phyloP scores from a whole-genome alignment of 768 basidiomycete genomes.

The Vararia minispora region DNA sequence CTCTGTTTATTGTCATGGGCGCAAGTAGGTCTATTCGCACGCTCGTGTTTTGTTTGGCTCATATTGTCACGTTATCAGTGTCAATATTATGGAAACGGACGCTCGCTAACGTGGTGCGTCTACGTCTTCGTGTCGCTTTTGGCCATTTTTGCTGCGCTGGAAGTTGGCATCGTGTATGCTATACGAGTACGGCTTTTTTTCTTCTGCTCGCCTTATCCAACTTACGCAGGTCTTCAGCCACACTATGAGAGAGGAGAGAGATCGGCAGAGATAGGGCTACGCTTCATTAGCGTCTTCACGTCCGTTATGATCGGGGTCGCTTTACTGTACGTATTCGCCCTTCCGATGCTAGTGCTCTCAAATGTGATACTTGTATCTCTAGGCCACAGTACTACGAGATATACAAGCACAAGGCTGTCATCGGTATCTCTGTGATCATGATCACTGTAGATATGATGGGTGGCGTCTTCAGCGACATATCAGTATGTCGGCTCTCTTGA shows the following conservation, averaged over 20 bases:
- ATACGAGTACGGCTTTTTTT: constrained; percentile 30
- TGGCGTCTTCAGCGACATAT: constrained; percentile 57
- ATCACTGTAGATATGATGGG: constrained; percentile 62
- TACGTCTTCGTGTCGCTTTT: constrained; percentile 28
- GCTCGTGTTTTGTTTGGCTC: no score
- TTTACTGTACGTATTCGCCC: constrained; percentile 25
- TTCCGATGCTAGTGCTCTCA: background rate
- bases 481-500: no score
- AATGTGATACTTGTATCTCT: constrained; percentile 10
- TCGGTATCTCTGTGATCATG: constrained; percentile 62
- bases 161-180: constrained; percentile 49
- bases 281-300: constrained; percentile 51
- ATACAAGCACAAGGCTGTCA: constrained; percentile 45
- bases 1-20: constrained; percentile 53
- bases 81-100: constrained; percentile 46
- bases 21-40: constrained; percentile 32
- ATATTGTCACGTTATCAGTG: constrained; percentile 48
- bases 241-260: constrained; percentile 24
- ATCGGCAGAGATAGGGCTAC: constrained; percentile 21
- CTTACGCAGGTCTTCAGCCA: constrained; percentile 20
- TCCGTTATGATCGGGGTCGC: constrained; percentile 44
- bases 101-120: constrained; percentile 24
- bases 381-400: constrained; percentile 72
- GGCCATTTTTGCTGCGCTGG: constrained; percentile 40
- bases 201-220: background rate